Evolutionary conservation across 2,329 filamentous ascomycete species (phyloP).

Genomic region (Tolypocladium sp.): DNA sequence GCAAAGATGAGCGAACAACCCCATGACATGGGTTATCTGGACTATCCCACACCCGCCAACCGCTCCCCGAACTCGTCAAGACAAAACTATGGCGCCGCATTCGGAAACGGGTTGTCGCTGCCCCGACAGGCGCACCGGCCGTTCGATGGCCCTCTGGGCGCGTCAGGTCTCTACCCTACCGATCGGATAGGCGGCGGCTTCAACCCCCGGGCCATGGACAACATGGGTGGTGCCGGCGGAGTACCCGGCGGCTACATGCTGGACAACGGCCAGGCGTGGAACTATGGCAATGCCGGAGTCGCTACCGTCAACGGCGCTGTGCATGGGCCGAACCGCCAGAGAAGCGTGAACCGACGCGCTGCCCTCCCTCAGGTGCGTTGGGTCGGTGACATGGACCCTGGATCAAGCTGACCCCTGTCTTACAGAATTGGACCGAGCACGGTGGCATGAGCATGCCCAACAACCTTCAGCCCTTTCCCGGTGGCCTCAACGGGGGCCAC

Average conservation of each 20-base stretch:
- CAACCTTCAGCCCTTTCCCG: constrained; percentile 24
- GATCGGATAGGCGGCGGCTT: constrained; percentile 56
- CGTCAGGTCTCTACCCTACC: constrained; percentile 57
- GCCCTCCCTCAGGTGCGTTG: constrained; percentile 65
- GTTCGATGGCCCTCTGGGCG: constrained; percentile 61
- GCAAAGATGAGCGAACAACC: constrained; percentile 36
- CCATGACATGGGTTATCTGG: constrained; percentile 61
- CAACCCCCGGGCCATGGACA: constrained; percentile 49
- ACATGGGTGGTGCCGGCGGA: constrained; percentile 27
- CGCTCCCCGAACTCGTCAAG: constrained; percentile 60
- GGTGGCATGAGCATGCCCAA: constrained; percentile 31
- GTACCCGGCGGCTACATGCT: constrained; percentile 41
- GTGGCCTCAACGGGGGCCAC: constrained; percentile 24
- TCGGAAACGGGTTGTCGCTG: constrained; percentile 35
- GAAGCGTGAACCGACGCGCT: constrained; percentile 43
- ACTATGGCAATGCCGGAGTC: constrained; percentile 59
- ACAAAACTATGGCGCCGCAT: constrained; percentile 48
- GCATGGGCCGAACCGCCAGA: constrained; percentile 51
- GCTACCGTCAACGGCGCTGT: constrained; percentile 54
- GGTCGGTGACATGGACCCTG: not conserved
- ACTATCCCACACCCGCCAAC: constrained; percentile 50
- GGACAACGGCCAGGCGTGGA: constrained; percentile 75
- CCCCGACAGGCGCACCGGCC: constrained; percentile 57
- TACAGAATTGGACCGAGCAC: constrained; percentile 44
- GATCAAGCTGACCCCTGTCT: not conserved